Evolutionary conservation across 345 rosid species (phyloP).

Genomic region (Citrus reticulata): DNA sequence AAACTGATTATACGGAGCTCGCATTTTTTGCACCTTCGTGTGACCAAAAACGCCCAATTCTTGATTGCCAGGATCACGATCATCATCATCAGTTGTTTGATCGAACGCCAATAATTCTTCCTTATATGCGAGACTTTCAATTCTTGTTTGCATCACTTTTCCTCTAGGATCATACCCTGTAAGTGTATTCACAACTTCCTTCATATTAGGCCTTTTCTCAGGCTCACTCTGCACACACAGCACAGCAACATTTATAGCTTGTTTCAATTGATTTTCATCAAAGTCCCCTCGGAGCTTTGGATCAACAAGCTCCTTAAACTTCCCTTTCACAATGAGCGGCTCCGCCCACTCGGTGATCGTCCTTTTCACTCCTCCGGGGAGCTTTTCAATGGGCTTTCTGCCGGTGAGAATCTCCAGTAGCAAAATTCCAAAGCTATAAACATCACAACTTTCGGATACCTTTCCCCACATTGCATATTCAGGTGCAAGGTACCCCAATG

Average conservation of each 20-base stretch:
- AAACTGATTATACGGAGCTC: constrained; percentile 27
- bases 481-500: constrained; percentile 77
- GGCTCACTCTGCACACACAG: constrained; percentile 67
- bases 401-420: constrained; percentile 70
- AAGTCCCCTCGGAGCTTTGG: constrained; percentile 59
- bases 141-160: constrained; percentile 30
- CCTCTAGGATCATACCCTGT: constrained; percentile 50
- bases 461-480: constrained; percentile 86
- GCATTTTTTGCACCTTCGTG: constrained; percentile 40
- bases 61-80: constrained; percentile 2
- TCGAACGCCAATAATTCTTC: constrained; percentile 52
- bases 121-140: constrained; percentile 42
- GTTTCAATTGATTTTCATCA: constrained; percentile 60
- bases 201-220: constrained; percentile 73
- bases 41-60: constrained; percentile 50
- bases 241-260: constrained; percentile 51
- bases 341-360: constrained; percentile 83
- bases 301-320: constrained; percentile 70
- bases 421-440: constrained; percentile 83
- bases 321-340: constrained; percentile 47
- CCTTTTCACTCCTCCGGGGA: constrained; percentile 58
- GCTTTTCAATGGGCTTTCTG: constrained; percentile 69
- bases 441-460: constrained; percentile 80
- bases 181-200: constrained; percentile 62
- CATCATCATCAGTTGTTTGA: constrained; percentile 28